Percentiles rank a stretch among this genome's conserved stretches.
phyloP scores from a whole-genome alignment of 306 rosid species.

The Malus domestica region DNA sequence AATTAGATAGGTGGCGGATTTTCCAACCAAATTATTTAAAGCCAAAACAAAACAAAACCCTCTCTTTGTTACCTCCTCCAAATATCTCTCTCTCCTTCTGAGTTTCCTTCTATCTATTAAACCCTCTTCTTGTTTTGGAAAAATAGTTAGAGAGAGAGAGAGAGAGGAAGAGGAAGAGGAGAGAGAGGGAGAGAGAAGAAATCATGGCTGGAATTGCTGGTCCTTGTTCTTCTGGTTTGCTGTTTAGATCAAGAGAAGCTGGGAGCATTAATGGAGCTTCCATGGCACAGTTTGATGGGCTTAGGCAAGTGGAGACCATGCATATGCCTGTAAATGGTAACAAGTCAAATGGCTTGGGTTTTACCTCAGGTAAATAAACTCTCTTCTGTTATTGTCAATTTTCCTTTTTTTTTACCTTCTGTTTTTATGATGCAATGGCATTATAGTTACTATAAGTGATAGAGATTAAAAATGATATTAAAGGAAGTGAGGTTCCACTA shows the following conservation, averaged over 20 bases:
- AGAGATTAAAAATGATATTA: background rate
- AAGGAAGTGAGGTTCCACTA: background rate
- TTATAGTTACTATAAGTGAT: background rate
- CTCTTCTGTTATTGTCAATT: background rate
- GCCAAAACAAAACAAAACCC: conserved; percentile 14
- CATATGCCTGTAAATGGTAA: conserved; percentile 18
- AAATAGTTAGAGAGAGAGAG: background rate
- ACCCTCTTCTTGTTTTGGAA: background rate
- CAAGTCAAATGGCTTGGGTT: conserved; percentile 18
- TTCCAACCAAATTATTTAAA: conserved; percentile 13
- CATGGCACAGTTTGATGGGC: conserved; percentile 29
- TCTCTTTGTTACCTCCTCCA: conserved; percentile 18
- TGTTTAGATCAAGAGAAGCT: conserved; percentile 24
- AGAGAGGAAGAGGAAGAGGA: background rate
- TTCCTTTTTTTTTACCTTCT: background rate
- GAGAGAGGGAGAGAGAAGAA: background rate
- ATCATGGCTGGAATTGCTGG: conserved; percentile 31
- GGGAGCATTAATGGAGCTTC: conserved; percentile 18
- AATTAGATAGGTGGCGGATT: conserved; percentile 21
- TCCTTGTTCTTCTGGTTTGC: conserved; percentile 35
- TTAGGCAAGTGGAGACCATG: conserved; percentile 26
- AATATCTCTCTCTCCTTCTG: conserved; percentile 10
- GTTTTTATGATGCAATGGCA: background rate
- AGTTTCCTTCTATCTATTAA: conserved; percentile 15
- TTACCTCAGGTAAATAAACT: conserved; percentile 23